Conservation (phyloP, 2,329 filamentous ascomycete genomes). For the Cytospora piceae region DNA sequence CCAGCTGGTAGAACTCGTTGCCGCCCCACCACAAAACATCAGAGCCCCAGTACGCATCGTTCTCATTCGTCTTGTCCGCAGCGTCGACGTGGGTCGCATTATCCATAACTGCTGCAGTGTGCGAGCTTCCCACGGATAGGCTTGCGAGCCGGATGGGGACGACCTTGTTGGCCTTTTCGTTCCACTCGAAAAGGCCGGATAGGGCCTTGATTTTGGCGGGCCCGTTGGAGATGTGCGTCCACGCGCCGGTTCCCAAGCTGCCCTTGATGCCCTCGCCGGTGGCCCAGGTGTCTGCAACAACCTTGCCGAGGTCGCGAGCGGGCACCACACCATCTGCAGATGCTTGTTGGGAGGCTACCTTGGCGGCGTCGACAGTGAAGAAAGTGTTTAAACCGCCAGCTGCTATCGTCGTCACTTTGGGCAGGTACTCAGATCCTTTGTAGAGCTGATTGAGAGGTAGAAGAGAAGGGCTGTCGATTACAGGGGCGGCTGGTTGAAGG, state of each 20-base stretch:
- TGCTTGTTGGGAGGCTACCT: conserved; percentile 49
- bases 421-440: conserved; percentile 61
- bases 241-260: conserved; percentile 80
- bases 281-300: conserved; percentile 80
- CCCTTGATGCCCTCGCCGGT: conserved; percentile 87
- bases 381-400: conserved; percentile 88
- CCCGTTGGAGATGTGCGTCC: conserved; percentile 81
- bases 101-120: conserved; percentile 80
- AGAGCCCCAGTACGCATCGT: conserved; percentile 84
- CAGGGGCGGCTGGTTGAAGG: conserved; percentile 62
- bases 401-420: conserved; percentile 75
- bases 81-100: conserved; percentile 74
- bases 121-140: conserved; percentile 77
- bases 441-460: conserved; percentile 77
- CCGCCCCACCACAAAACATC: conserved; percentile 94
- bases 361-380: conserved; percentile 79
- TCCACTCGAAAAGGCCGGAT: conserved; percentile 84
- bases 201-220: conserved; percentile 83
- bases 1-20: conserved; percentile 92
- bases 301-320: conserved; percentile 51
- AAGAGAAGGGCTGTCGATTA: conserved; percentile 70
- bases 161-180: conserved; percentile 69
- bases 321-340: conserved; percentile 44
- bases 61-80: conserved; percentile 53
- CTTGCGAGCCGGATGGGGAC: conserved; percentile 77